Evolutionary conservation across 768 basidiomycete genomes (phyloP), one percentile per base, ranked within the genome.

Genomic region (Punctularia strigosozonata): DNA sequence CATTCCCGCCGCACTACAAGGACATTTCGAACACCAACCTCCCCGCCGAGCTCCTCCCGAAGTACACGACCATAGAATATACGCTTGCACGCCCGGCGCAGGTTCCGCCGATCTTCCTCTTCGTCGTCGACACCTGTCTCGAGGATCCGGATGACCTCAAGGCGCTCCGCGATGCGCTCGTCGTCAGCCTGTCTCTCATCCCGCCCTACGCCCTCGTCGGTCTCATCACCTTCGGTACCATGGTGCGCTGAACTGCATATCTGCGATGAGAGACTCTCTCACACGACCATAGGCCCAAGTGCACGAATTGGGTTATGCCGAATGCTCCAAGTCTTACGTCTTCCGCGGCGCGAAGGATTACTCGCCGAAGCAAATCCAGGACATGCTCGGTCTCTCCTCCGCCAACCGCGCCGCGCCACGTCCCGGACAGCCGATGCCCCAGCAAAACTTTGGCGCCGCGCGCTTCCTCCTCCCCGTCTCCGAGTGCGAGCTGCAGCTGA

Each of bases 1-100:
- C 92, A 2, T 97, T 99, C 65, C 95, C 95, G 4, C 86, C 88
- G 0, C 94, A 99, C 59, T 99, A 99, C 72, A 94, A 95, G 64
- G 94, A 98, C 56, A 94, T 99, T 48, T 90, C 91, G 34, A 84
- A 83, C 61, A 92, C 86, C 47, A 98, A 98, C 61, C 74, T 98
- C 15, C 95, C 95, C 36, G 84, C 91, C 12, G 95, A 99, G 58
- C 73, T 99, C 22, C 62, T 98, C 26, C 91, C 94, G 54, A 92
- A 95, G 63, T 98, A 97, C 69, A 98, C 95, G 23, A 99, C 95
- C 6, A 95, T 99, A 62, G 95, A 99, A 63, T 99, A 99, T 66
- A 98, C 94, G n/a, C 82, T 98, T 34, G 71, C 83, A 19, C 77
- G 94, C 44, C 81, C 88, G 1, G 88, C 80, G 10, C 88, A 82